Percentiles rank a stretch among this genome's conserved stretches.
These are phyloP conservation scores for Nicotiana attenuata DNA, from an alignment of 257 asterid genomes.

Conservation along the genomic window DNA sequence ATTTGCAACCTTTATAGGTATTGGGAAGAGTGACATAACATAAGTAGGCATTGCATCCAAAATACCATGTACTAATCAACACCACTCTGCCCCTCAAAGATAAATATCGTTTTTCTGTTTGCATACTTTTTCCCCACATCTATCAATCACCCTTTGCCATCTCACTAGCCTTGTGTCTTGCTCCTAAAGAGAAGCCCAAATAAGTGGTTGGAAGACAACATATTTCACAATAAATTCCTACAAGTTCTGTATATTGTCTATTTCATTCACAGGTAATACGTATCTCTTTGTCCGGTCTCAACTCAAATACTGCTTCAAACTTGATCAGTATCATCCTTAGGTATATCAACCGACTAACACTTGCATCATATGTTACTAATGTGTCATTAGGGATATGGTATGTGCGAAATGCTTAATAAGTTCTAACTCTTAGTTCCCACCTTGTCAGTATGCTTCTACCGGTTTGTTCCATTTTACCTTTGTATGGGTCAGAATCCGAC, in stretches of 20 bases:
- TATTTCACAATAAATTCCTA: not conserved
- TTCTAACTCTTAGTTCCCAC: not conserved
- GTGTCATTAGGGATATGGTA: not conserved
- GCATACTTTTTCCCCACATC: not conserved
- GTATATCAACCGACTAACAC: not conserved
- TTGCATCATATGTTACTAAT: not conserved
- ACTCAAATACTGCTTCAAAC: not conserved
- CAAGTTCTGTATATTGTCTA: not conserved
- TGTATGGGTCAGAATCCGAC: too few relatives aligned
- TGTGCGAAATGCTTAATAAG: not conserved
- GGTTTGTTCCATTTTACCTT: too few relatives aligned
- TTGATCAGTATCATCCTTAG: not conserved
- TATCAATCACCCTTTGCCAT: not conserved
- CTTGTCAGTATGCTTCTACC: too few relatives aligned
- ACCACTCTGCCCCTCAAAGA: too few relatives aligned
- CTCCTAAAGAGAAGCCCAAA: not conserved
- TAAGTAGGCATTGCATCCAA: too few relatives aligned
- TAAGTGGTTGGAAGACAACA: not conserved
- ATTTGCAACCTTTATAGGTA: too few relatives aligned
- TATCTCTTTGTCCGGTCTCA: not conserved
- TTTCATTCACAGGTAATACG: not conserved
- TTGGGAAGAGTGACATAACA: too few relatives aligned
- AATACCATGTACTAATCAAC: too few relatives aligned
- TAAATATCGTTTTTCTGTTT: too few relatives aligned
- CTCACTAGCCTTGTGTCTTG: not conserved